These are phyloP conservation scores for Protomyces lactucae-debilis DNA, from an alignment of 1,139 yeast genomes.

Conservation along the genomic window DNA sequence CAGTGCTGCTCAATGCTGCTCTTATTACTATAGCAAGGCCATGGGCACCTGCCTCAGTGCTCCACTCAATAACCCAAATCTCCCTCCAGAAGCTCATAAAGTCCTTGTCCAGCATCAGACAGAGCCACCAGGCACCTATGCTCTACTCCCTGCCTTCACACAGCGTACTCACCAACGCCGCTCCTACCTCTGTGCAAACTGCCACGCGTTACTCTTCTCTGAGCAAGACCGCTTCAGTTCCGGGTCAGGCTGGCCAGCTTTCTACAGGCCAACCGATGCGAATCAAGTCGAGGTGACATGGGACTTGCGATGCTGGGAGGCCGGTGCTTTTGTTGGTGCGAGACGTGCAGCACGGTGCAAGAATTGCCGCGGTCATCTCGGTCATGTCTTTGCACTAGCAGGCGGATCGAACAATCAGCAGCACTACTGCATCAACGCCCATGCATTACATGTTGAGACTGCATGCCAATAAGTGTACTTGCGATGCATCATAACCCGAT, in stretches of 20 bases:
- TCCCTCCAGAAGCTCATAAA: neutral
- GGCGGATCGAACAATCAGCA: neutral
- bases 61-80: too few relatives aligned
- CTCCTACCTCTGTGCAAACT: conserved; percentile 6
- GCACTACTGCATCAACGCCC: neutral
- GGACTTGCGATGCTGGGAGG: conserved; percentile 10
- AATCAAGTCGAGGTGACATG: neutral
- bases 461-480: too few relatives aligned
- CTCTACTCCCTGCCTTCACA: neutral
- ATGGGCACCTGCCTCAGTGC: neutral
- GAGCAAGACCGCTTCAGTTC: neutral
- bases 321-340: conserved; percentile 1
- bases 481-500: too few relatives aligned
- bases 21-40: neutral
- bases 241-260: conserved; percentile 25
- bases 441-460: neutral
- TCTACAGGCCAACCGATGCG: neutral
- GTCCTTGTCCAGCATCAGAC: conserved; percentile 6
- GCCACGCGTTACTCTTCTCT: neutral
- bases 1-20: neutral
- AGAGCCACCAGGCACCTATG: conserved; percentile 11
- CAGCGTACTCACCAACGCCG: neutral
- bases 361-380: conserved; percentile 89
- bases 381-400: conserved; percentile 64
- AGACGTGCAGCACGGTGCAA: conserved; percentile 80